Conservation (phyloP, 495 filamentous ascomycete species). For the Neurospora sp. region DNA sequence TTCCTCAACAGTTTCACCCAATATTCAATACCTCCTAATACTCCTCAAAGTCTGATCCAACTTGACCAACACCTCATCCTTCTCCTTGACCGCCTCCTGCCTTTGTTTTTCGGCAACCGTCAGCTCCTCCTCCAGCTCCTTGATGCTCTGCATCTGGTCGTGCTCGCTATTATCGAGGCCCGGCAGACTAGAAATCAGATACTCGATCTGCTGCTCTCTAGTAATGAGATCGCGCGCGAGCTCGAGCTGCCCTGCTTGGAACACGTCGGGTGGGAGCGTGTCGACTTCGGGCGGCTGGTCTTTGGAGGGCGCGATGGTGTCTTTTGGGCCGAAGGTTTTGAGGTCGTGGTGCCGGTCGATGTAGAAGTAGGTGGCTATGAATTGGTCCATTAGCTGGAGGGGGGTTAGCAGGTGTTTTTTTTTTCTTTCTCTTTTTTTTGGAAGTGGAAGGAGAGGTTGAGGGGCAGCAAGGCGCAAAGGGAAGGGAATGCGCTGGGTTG, state of each 20-base stretch:
- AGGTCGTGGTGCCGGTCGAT: constrained; percentile 73
- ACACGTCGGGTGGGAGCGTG: constrained; percentile 54
- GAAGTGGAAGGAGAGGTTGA: too few relatives aligned
- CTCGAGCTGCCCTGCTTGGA: constrained; percentile 63
- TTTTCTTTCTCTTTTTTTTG: too few relatives aligned
- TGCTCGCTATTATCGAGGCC: constrained; percentile 77
- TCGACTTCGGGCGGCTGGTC: constrained; percentile 40
- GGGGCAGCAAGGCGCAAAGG: background rate
- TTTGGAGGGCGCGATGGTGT: constrained; percentile 49
- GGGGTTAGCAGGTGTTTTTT: constrained; percentile 1
- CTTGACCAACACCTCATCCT: constrained; percentile 52
- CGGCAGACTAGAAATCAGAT: constrained; percentile 71
- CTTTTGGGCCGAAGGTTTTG: constrained; percentile 49
- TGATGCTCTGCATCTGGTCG: constrained; percentile 68
- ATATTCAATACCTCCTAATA: constrained; percentile 36
- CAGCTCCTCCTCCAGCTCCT: constrained; percentile 66
- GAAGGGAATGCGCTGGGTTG: background rate
- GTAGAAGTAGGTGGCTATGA: constrained; percentile 79
- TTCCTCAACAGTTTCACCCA: background rate
- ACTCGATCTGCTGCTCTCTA: constrained; percentile 92
- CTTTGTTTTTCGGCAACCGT: constrained; percentile 63
- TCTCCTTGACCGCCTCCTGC: constrained; percentile 58
- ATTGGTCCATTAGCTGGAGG: constrained; percentile 71
- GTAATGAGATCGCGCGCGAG: constrained; percentile 78
- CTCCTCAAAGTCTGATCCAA: constrained; percentile 58